Evolutionary conservation across 2,329 filamentous ascomycete species (phyloP), one percentile per base, ranked within the genome.

Genomic region (Aspergillus pseudonomiae): DNA sequence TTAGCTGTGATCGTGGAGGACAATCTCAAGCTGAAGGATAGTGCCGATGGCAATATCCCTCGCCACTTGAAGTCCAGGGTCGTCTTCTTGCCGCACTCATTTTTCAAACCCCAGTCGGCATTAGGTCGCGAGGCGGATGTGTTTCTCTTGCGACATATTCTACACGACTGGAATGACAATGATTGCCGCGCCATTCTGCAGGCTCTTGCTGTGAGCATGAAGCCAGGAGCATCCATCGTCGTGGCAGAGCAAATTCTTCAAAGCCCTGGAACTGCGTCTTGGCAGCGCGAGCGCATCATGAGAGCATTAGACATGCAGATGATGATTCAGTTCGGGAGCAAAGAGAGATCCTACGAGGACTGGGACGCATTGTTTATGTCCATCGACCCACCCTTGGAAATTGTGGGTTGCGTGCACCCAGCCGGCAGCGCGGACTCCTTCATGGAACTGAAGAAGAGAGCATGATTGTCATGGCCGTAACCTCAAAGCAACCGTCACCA

Each of bases 291-390:
- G 9, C 48, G 48, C 34, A 28, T 52, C 9, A 52, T 52, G 48
- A 32, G 48, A 19, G 48, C 48, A 11, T n/a, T 52, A n/a, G 48
- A 52, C 6, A 52, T 52, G 48, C 48, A 52, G 48, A 52, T 52
- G 48, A 52, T 32, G 48, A 52, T 52, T 28, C 48, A 52, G 48
- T 52, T 52, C 19, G 48, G 48, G 4, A 52, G 48, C 19, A 52
- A 52, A 28, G 48, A 52, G 16, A 52, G 48, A 19, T 19, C 48
- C 16, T 52, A 34, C 16, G 28, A 32, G 9, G 48, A 52, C 19
- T 52, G 48, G 48, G 9, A 12, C 1, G 19, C 19, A 6, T 52
- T 52, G 14, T 52, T 52, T 24, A 6, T 6, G 28, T 52, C 48
- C 11, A 19, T n/a, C 16, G 10, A 14, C 6, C 48, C 48, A 6